Percentiles rank a stretch among this genome's conserved stretches.
These are phyloP conservation scores for Herpotrichia juniperi DNA, from an alignment of 2,329 filamentous ascomycete species.

Conservation along the genomic window DNA sequence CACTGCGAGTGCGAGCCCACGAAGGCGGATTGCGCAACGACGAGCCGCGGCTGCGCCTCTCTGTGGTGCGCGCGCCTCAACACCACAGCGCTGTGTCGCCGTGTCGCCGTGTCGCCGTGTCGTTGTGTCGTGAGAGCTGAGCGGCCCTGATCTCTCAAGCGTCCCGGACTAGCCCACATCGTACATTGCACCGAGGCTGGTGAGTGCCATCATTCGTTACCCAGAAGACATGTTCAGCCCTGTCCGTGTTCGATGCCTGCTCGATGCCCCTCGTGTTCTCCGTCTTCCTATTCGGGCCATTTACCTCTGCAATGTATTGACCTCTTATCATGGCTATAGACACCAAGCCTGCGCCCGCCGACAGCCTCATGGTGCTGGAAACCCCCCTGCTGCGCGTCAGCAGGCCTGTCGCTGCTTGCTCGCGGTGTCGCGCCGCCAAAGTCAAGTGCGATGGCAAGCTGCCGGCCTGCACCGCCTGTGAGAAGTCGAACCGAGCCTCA, in stretches of 20 bases:
- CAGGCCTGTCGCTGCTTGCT: constrained; percentile 79
- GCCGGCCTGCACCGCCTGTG: constrained; percentile 92
- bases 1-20: too few relatives aligned
- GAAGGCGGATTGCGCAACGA: too few relatives aligned
- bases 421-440: constrained; percentile 86
- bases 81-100: too few relatives aligned
- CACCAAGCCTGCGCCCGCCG: constrained; percentile 9
- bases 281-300: constrained; percentile 10
- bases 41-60: too few relatives aligned
- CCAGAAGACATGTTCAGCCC: background rate
- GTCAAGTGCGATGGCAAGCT: constrained; percentile 98
- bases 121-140: constrained; percentile 1
- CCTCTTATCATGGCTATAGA: constrained; percentile 19
- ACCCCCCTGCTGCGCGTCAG: constrained; percentile 73
- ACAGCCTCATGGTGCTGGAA: constrained; percentile 53
- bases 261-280: constrained; percentile 16
- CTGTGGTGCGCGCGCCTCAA: too few relatives aligned
- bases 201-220: constrained; percentile 12
- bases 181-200: constrained; percentile 23
- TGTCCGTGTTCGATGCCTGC: constrained; percentile 2
- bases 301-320: constrained; percentile 11
- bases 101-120: too few relatives aligned
- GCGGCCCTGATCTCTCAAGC: background rate
- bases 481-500: constrained; percentile 82
- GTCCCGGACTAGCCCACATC: background rate